Evolutionary conservation across 2,329 filamentous ascomycete species (phyloP).

Genomic region (Trichoderma cornu-damae): DNA sequence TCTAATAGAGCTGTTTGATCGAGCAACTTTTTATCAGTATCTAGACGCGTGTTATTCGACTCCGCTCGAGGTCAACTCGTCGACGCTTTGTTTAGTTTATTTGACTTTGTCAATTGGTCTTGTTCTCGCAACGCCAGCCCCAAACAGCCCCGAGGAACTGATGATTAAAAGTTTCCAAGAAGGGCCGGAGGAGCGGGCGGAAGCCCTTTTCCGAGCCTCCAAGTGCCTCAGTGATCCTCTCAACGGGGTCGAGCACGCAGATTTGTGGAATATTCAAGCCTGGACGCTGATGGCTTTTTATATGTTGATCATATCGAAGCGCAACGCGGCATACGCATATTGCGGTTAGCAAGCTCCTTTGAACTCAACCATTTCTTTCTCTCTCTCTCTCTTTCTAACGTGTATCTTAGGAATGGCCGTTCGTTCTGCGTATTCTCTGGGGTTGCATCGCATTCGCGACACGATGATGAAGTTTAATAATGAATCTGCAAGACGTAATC

Average conservation of each 20-base stretch:
- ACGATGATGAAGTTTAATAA: slow-evolving; percentile 48
- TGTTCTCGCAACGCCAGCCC: slow-evolving; percentile 49
- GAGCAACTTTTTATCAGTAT: slow-evolving; percentile 42
- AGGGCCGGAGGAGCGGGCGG: slow-evolving; percentile 49
- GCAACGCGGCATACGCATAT: slow-evolving; percentile 59
- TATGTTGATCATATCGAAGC: slow-evolving; percentile 55
- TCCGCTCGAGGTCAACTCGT: slow-evolving; percentile 45
- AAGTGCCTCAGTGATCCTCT: slow-evolving; percentile 45
- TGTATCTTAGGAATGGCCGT: slow-evolving; percentile 55
- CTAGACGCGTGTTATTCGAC: slow-evolving; percentile 52
- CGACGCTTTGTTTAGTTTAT: slow-evolving; percentile 55
- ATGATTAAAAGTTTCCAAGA: slow-evolving; percentile 48
- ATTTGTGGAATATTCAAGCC: slow-evolving; percentile 62
- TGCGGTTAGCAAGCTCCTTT: slow-evolving; percentile 41
- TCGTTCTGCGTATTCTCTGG: slow-evolving; percentile 56
- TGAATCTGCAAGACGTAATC: slow-evolving; percentile 44
- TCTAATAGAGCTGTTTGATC: slow-evolving; percentile 56
- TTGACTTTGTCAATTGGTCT: slow-evolving; percentile 60
- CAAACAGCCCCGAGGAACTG: slow-evolving; percentile 44
- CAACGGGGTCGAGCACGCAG: slow-evolving; percentile 53
- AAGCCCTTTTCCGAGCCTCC: slow-evolving; percentile 58
- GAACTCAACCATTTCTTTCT: background rate
- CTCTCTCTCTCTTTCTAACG: background rate
- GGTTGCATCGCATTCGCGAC: slow-evolving; percentile 54
- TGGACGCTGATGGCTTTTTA: slow-evolving; percentile 60